A percentile compares a stretch with the other conserved stretches of the same genome.
Conservation (phyloP, 352 stramenopile species). For the Stephanocyclus meneghinianus region DNA sequence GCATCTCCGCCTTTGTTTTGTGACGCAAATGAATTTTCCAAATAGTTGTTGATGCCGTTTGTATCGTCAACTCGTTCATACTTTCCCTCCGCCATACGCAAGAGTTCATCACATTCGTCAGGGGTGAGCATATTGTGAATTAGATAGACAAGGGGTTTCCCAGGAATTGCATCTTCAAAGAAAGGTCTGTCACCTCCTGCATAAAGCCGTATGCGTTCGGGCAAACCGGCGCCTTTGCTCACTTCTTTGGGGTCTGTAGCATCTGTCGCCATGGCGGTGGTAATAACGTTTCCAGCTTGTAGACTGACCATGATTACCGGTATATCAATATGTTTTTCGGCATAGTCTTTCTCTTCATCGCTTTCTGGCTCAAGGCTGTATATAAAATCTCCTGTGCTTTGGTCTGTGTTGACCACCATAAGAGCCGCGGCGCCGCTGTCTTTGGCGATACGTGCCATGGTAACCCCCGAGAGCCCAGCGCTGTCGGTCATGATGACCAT, state of each 20-base stretch:
- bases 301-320: slow-evolving; percentile 83
- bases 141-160: slow-evolving; percentile 71
- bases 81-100: slow-evolving; percentile 53
- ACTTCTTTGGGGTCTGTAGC: slow-evolving; percentile 48
- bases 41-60: slow-evolving; percentile 44
- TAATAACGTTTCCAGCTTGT: slow-evolving; percentile 79
- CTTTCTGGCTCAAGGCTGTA: slow-evolving; percentile 62
- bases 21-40: slow-evolving; percentile 45
- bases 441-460: slow-evolving; percentile 79
- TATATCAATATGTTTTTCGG: slow-evolving; percentile 77
- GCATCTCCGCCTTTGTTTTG: slow-evolving; percentile 23
- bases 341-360: slow-evolving; percentile 52
- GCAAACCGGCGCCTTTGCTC: slow-evolving; percentile 56
- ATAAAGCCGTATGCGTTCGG: slow-evolving; percentile 77
- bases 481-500: slow-evolving; percentile 82
- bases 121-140: slow-evolving; percentile 82
- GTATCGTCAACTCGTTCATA: slow-evolving; percentile 47
- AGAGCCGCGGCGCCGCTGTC: slow-evolving; percentile 73
- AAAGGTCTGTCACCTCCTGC: slow-evolving; percentile 77
- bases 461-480: slow-evolving; percentile 56
- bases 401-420: slow-evolving; percentile 78
- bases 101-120: slow-evolving; percentile 65
- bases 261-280: slow-evolving; percentile 60
- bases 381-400: slow-evolving; percentile 77
- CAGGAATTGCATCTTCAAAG: slow-evolving; percentile 77